Conservation (phyloP, 352 stramenopile species). For the Globisporangium ultimum region DNA sequence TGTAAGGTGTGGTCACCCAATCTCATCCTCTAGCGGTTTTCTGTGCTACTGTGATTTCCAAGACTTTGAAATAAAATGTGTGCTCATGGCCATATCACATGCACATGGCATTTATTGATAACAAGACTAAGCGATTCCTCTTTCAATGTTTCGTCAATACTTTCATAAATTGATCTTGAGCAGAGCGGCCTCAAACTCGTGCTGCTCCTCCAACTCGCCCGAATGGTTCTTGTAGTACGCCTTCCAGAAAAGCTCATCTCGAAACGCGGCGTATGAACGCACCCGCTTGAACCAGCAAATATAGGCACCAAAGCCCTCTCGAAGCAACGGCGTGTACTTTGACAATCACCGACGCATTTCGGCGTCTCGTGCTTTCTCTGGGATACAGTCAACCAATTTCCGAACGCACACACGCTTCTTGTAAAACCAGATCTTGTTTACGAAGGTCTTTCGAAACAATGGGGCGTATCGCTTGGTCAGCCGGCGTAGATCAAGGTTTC, state of each 20-base stretch:
- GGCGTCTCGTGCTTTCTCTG: neutral
- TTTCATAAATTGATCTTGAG: neutral
- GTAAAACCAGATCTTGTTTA: neutral
- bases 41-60: too few species aligned
- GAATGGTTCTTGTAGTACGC: neutral
- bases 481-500: neutral
- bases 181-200: neutral
- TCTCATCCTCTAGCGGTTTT: too few species aligned
- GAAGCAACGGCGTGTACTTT: neutral
- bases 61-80: too few species aligned
- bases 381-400: neutral
- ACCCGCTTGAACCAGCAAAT: conserved; percentile 1
- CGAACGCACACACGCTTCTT: neutral
- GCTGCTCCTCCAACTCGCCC: neutral
- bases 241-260: conserved; percentile 5
- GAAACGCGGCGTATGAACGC: neutral
- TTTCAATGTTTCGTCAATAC: neutral
- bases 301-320: neutral
- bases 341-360: conserved; percentile 2
- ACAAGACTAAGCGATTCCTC: neutral
- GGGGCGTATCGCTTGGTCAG: neutral
- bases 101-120: neutral
- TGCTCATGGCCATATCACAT: too few species aligned
- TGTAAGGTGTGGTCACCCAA: too few species aligned
- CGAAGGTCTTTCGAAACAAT: neutral